Evolutionary conservation across 2,329 filamentous ascomycete species (phyloP).

Genomic region (Cucurbitaria berberidis): DNA sequence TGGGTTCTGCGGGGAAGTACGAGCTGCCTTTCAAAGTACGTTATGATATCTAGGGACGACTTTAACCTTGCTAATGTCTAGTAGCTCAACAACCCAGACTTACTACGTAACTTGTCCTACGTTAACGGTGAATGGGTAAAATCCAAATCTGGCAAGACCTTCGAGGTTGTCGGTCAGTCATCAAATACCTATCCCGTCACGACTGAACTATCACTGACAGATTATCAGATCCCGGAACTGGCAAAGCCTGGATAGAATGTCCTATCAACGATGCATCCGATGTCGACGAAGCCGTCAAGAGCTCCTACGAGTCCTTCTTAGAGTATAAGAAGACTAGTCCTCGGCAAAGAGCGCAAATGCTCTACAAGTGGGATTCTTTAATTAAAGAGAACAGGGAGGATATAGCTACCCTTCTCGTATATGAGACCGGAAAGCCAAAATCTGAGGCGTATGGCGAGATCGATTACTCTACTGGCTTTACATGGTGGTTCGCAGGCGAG

Average conservation of each 20-base stretch:
- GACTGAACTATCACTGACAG: constrained; percentile 12
- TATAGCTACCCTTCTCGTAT: constrained; percentile 66
- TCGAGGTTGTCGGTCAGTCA: constrained; percentile 60
- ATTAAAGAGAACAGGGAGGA: constrained; percentile 68
- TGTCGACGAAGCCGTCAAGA: constrained; percentile 65
- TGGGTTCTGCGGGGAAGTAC: constrained; percentile 36
- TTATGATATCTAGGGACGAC: neutral
- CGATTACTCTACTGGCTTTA: constrained; percentile 61
- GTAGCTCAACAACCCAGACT: constrained; percentile 59
- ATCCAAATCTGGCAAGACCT: constrained; percentile 63
- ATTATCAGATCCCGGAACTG: constrained; percentile 57
- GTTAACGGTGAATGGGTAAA: constrained; percentile 63
- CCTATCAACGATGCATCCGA: constrained; percentile 62
- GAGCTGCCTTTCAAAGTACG: constrained; percentile 54
- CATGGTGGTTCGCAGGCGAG: constrained; percentile 66
- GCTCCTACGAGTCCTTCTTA: constrained; percentile 66
- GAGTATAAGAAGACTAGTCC: constrained; percentile 66
- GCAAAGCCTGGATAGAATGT: constrained; percentile 56
- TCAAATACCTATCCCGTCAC: neutral
- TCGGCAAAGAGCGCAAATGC: constrained; percentile 64
- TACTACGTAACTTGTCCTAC: constrained; percentile 62
- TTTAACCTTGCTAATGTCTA: constrained; percentile 3
- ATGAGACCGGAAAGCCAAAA: constrained; percentile 63
- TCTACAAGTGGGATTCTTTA: constrained; percentile 69
- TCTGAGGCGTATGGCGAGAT: constrained; percentile 60